These are phyloP conservation scores for Microdochium nivale DNA, from an alignment of 2,329 filamentous ascomycete genomes.

Conservation along the genomic window DNA sequence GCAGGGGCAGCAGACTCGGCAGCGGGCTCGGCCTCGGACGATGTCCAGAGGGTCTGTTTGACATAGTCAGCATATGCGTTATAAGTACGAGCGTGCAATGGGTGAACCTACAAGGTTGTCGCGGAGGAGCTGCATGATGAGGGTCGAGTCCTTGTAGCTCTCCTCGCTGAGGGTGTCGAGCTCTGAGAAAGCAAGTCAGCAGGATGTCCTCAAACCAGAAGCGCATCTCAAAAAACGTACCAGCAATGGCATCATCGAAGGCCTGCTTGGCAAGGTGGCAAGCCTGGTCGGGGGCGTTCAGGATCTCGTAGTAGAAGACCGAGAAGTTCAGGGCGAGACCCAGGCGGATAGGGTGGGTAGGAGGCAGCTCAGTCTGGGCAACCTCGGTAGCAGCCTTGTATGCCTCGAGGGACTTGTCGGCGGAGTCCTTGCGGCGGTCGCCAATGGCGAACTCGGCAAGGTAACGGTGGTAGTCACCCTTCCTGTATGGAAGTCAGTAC, in stretches of 20 bases:
- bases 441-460: conserved; percentile 84
- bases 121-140: conserved; percentile 97
- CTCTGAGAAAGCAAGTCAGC: conserved; percentile 44
- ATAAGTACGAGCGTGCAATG: not conserved
- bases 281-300: conserved; percentile 94
- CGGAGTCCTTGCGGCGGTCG: conserved; percentile 70
- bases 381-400: conserved; percentile 99
- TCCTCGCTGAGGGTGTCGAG: conserved; percentile 95
- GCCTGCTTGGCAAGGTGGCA: conserved; percentile 99
- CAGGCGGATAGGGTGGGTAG: conserved; percentile 95
- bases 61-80: conserved; percentile 17
- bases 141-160: conserved; percentile 98
- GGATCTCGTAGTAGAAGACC: conserved; percentile 98
- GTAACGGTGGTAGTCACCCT: conserved; percentile 95
- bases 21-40: conserved; percentile 83
- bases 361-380: conserved; percentile 93
- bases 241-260: conserved; percentile 96
- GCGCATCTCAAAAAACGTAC: conserved; percentile 1
- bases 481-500: conserved; percentile 46
- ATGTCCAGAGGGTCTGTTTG: conserved; percentile 91
- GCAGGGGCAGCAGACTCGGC: conserved; percentile 43
- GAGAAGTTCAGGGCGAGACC: conserved; percentile 98
- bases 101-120: conserved; percentile 73
- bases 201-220: not conserved
- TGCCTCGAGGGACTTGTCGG: conserved; percentile 60